Base-by-base conservation (phyloP, 176 grass and related monocot genomes). In the Musa schizocarpa region DNA sequence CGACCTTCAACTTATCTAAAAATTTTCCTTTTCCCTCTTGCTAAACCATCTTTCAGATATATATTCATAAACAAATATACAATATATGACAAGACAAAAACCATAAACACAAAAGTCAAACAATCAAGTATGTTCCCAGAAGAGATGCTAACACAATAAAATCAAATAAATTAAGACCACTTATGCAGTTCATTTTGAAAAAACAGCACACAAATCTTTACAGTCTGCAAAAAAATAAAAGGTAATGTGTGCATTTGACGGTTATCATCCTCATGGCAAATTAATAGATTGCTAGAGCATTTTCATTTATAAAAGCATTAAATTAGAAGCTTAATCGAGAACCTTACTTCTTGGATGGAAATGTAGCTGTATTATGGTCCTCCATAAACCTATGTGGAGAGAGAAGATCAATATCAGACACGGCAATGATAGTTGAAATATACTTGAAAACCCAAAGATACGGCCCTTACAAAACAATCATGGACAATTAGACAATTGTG, bases 311-410 rank as follows among this genome's bases (percentile, higher is more conserved):
- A 43, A 5, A 43, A 43, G 34, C 34, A 43, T 43, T 5, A 43
- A 43, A 43, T 43, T 43, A 43, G 34, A 43, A 66, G 23, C 3
- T 27, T 1, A 25, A 8, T 12, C 23, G 9, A 55, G 72, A 6
- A 76, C 19, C 78, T 81, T 89, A 99, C 96, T 99, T 99, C 80
- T 89, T 99, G 23, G 88, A 99, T 12, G 96, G 81, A 82, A 99
- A 99, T 13, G 91, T 99, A 63, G 88, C 91, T 0, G 96, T 99
- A 75, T 99, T 99, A 75, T 99, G 91, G 69, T 99, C 96, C 79
- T 99, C 91, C 96, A 99, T 99, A 81, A 99, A 99, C 82, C 91
- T 99, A 84, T 74, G 11, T 8, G 51, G 26, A 71, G 26, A 80
- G 54, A 74, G 21, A 62, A 79, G 11, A 80, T 72, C 43, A 43